These are phyloP conservation scores for Coemansia sp. DNA, from an alignment of 192 early-diverging fungal genomes.

Conservation along the genomic window DNA sequence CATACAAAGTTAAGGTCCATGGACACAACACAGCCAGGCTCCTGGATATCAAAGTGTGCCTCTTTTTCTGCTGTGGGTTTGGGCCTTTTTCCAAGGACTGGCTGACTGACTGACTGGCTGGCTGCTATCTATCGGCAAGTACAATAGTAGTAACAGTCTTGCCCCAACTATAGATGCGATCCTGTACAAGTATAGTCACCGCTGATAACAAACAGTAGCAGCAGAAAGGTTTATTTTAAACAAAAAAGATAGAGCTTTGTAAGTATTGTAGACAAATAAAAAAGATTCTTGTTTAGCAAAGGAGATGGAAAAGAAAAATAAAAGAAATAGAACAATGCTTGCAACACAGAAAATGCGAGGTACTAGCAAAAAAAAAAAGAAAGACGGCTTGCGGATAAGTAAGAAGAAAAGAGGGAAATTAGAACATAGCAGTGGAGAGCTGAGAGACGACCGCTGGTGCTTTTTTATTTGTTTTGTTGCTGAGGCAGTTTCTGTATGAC, in stretches of 20 bases:
- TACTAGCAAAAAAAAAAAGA: not conserved
- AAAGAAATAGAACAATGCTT: not conserved
- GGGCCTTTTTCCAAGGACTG: not conserved
- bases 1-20: conserved; percentile 54
- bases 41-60: not conserved
- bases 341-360: not conserved
- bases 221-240: not conserved
- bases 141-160: not conserved
- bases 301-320: not conserved
- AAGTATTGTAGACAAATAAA: not conserved
- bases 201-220: not conserved
- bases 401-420: not conserved
- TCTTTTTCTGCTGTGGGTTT: not conserved
- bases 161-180: not conserved
- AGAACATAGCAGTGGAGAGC: not conserved
- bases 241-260: not conserved
- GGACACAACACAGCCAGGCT: not conserved
- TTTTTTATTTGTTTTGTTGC: not conserved
- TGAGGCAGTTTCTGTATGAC: not conserved
- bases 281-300: not conserved
- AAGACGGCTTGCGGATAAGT: not conserved
- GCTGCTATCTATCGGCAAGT: no score
- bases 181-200: not conserved
- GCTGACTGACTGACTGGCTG: no score
- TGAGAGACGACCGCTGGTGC: not conserved